These are phyloP conservation scores for Metrosideros polymorpha DNA, from an alignment of 441 rosid species.

Conservation along the genomic window DNA sequence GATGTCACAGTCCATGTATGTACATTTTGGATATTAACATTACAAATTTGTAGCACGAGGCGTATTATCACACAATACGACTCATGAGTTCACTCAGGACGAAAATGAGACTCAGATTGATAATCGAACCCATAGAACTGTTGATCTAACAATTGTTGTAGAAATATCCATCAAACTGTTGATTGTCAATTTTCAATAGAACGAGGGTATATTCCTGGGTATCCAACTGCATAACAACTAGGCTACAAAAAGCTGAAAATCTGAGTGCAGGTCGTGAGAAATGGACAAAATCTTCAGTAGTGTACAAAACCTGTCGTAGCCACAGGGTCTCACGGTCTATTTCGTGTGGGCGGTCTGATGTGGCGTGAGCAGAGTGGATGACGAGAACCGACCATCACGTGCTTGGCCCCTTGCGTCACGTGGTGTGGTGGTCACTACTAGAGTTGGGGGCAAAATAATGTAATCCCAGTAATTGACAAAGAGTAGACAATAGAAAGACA, in stretches of 20 bases:
- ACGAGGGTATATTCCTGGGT: neutral
- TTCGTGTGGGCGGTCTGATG: neutral
- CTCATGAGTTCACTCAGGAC: neutral
- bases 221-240: neutral
- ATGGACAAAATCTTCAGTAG: neutral
- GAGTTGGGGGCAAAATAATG: neutral
- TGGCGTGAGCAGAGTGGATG: neutral
- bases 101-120: neutral
- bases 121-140: neutral
- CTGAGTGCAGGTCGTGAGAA: neutral
- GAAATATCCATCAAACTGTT: neutral
- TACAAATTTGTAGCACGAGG: neutral
- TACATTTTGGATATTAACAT: neutral
- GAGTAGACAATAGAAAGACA: neutral
- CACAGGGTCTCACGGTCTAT: neutral
- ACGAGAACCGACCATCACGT: slow-evolving; percentile 2
- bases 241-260: neutral
- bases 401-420: slow-evolving; percentile 6
- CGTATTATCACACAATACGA: neutral
- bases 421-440: neutral
- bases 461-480: neutral
- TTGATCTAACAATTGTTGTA: neutral
- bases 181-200: neutral
- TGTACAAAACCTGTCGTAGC: neutral
- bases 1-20: neutral